phyloP scores from a whole-genome alignment of 768 basidiomycete genomes.

The Mycena haematopus region DNA sequence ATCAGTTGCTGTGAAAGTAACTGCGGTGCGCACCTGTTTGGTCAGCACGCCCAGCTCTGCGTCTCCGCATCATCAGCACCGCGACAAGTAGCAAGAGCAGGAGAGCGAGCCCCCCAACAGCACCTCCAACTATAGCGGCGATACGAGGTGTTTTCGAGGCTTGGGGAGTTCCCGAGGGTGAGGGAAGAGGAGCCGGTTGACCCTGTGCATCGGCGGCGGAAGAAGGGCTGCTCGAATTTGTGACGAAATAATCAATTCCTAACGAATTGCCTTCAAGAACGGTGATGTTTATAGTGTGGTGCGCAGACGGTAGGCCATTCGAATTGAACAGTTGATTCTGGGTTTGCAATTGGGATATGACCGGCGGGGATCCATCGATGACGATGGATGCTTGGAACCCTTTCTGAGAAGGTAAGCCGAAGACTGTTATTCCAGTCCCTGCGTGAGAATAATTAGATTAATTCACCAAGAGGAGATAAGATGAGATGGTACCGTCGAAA shows the following conservation, averaged over 20 bases:
- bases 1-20: not conserved
- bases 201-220: not conserved
- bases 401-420: not conserved
- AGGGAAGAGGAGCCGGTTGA: not conserved
- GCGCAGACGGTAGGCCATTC: not conserved
- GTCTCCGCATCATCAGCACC: not conserved
- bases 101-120: not conserved
- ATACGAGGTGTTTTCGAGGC: not conserved
- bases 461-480: not conserved
- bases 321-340: not conserved
- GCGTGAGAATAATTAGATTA: not conserved
- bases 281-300: constrained; percentile 4
- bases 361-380: not conserved
- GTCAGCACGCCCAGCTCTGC: not conserved
- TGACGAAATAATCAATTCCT: not conserved
- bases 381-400: not conserved
- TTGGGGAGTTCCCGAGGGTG: not conserved
- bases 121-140: not conserved
- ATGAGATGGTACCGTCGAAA: constrained; percentile 5
- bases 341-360: not conserved
- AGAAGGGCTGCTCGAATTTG: not conserved
- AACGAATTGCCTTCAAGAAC: not conserved
- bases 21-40: not conserved
- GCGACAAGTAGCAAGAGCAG: not conserved
- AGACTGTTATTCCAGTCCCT: not conserved